phyloP scores from a whole-genome alignment of 2,329 filamentous ascomycete species.

The Aspergillus hiratsukae region DNA sequence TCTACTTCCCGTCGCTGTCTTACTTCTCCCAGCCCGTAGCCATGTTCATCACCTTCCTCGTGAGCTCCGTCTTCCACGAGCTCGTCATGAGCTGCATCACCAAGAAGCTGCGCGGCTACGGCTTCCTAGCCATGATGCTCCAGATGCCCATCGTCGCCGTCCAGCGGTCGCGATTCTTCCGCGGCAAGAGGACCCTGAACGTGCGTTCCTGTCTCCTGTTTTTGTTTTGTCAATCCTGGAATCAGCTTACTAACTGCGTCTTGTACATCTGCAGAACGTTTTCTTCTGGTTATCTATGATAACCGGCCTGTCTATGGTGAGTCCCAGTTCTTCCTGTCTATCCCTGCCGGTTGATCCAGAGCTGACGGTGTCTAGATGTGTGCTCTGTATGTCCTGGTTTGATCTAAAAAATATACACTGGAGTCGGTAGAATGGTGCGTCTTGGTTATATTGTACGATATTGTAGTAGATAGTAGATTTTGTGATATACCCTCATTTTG shows the following conservation, averaged over 20 bases:
- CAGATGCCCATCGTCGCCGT: slow-evolving; percentile 93
- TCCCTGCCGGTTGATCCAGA: slow-evolving; percentile 3
- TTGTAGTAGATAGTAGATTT: neutral
- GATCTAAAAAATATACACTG: slow-evolving; percentile 19
- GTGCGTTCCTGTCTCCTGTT: slow-evolving; percentile 27
- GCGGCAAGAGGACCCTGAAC: slow-evolving; percentile 72
- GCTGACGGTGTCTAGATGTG: slow-evolving; percentile 46
- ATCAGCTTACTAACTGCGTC: neutral
- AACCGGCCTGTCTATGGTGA: slow-evolving; percentile 72
- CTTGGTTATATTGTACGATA: neutral
- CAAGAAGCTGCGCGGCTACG: slow-evolving; percentile 92
- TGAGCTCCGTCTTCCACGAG: slow-evolving; percentile 86
- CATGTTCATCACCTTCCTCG: slow-evolving; percentile 85
- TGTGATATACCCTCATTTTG: neutral
- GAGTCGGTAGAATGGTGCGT: slow-evolving; percentile 6
- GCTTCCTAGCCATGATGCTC: slow-evolving; percentile 91
- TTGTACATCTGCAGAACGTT: slow-evolving; percentile 53
- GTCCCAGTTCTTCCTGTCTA: slow-evolving; percentile 27
- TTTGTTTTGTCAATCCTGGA: neutral
- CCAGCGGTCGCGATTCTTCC: slow-evolving; percentile 74
- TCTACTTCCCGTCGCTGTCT: slow-evolving; percentile 77
- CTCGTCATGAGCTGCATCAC: slow-evolving; percentile 97
- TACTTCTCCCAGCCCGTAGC: slow-evolving; percentile 72
- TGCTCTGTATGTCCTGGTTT: slow-evolving; percentile 55
- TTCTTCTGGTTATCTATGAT: slow-evolving; percentile 94